These are phyloP conservation scores for Coniochaeta prunicola DNA, from an alignment of 2,329 filamentous ascomycete species.

Conservation along the genomic window DNA sequence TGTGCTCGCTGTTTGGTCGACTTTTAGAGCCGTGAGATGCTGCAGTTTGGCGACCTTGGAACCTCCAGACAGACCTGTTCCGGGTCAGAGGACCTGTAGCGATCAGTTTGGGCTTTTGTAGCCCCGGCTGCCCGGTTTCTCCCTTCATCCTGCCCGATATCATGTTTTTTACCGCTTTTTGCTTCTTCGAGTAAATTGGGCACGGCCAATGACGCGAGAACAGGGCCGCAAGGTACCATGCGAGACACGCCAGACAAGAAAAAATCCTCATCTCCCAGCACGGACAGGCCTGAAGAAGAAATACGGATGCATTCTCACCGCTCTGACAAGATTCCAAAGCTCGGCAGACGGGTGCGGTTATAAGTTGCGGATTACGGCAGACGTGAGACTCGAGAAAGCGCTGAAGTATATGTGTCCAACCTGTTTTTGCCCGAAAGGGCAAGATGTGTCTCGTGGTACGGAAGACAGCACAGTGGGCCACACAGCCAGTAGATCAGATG, in stretches of 20 bases:
- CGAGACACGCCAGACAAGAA: not conserved
- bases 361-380: not conserved
- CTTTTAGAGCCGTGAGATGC: not conserved
- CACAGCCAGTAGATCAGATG: not conserved
- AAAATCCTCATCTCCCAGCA: not conserved
- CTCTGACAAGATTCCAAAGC: not conserved
- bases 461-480: not conserved
- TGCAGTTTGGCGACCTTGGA: slow-evolving; percentile 9
- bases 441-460: not conserved
- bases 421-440: not conserved
- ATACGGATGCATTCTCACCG: slow-evolving; percentile 2
- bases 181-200: not conserved
- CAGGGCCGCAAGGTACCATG: slow-evolving; percentile 1
- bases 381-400: not conserved
- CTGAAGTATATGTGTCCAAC: not conserved
- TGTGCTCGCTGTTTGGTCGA: slow-evolving; percentile 6
- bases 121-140: not conserved
- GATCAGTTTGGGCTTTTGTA: slow-evolving; percentile 2
- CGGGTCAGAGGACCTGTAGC: not conserved
- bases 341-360: not conserved
- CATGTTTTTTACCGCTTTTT: not conserved
- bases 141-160: not conserved
- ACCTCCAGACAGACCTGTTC: slow-evolving; percentile 15
- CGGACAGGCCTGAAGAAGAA: slow-evolving; percentile 2
- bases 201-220: slow-evolving; percentile 3